Conservation (phyloP, 352 stramenopile species). For the Globisporangium echinulatum region DNA sequence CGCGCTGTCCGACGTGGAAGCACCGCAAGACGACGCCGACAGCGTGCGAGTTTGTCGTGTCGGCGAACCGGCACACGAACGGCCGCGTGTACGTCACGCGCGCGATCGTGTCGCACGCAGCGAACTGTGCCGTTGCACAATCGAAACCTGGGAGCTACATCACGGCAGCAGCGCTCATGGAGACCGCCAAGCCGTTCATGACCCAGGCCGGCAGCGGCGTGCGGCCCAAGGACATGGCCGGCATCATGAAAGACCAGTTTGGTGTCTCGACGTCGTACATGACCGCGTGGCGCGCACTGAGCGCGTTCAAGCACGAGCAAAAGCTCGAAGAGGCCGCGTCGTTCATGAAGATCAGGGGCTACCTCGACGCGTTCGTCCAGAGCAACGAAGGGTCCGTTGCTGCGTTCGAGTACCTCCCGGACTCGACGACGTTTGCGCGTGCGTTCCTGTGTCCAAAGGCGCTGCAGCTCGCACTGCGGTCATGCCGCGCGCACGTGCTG, state of each 20-base stretch:
- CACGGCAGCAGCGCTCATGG: slow-evolving; percentile 62
- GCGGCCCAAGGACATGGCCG: slow-evolving; percentile 68
- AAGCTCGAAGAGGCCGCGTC: slow-evolving; percentile 59
- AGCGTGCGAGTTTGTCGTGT: slow-evolving; percentile 65
- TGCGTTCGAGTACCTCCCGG: slow-evolving; percentile 51
- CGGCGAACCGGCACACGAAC: slow-evolving; percentile 71
- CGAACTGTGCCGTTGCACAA: slow-evolving; percentile 41
- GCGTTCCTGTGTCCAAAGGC: slow-evolving; percentile 68
- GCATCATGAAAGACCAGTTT: slow-evolving; percentile 83
- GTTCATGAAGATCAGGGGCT: slow-evolving; percentile 63
- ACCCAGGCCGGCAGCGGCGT: slow-evolving; percentile 39
- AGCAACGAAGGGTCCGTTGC: slow-evolving; percentile 52
- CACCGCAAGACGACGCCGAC: slow-evolving; percentile 43
- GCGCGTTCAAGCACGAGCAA: slow-evolving; percentile 58
- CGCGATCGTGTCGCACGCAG: slow-evolving; percentile 38
- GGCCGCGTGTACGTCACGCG: slow-evolving; percentile 68
- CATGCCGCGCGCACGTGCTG: slow-evolving; percentile 56
- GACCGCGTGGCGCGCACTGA: slow-evolving; percentile 71
- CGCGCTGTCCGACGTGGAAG: slow-evolving; percentile 72
- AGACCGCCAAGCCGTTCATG: slow-evolving; percentile 74
- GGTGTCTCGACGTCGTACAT: slow-evolving; percentile 74
- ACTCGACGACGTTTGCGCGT: slow-evolving; percentile 41
- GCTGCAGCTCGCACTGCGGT: slow-evolving; percentile 37
- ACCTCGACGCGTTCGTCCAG: slow-evolving; percentile 51
- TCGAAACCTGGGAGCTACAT: slow-evolving; percentile 37